phyloP scores from a whole-genome alignment of 1,139 yeast genomes.

The Saccharomycopsis hybrid region DNA sequence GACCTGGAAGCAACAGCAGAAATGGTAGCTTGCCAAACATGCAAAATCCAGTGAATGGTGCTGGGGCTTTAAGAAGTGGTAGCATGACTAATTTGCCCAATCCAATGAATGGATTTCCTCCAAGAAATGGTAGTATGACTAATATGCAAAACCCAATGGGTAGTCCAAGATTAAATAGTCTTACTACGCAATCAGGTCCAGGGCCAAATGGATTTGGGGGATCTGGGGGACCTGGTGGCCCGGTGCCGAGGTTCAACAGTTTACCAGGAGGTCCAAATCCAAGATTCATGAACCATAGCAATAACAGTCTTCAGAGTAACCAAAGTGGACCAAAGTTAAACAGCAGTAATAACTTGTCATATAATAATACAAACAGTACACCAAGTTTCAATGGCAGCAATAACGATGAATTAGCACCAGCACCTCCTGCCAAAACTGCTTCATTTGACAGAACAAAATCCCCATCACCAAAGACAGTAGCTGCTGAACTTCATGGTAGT shows the following conservation, averaged over 20 bases:
- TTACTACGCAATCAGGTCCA: too few relatives aligned
- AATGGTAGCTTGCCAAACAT: slow-evolving; percentile 13
- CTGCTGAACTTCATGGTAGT: background rate
- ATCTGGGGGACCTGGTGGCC: background rate
- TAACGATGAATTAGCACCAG: slow-evolving; percentile 1
- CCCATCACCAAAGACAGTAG: slow-evolving; percentile 9
- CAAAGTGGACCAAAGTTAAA: too few relatives aligned
- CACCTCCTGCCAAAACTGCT: slow-evolving; percentile 4
- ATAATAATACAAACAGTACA: too few relatives aligned
- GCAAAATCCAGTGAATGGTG: slow-evolving; percentile 15
- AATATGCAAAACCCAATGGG: slow-evolving; percentile 3
- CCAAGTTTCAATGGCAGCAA: background rate
- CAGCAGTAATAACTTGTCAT: too few relatives aligned
- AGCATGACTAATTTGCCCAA: slow-evolving; percentile 9
- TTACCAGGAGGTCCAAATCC: background rate
- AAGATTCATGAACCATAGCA: background rate
- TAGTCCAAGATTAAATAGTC: too few relatives aligned
- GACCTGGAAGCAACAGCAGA: background rate
- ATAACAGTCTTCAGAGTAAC: background rate
- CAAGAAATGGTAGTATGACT: slow-evolving; percentile 4
- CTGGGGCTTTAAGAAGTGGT: background rate
- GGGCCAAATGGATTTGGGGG: too few relatives aligned
- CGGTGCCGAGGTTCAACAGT: background rate
- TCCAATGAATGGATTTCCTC: slow-evolving; percentile 12
- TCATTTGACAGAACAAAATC: slow-evolving; percentile 5